phyloP scores from a whole-genome alignment of 78 protist species.

The Dictyostelium capitatum region DNA sequence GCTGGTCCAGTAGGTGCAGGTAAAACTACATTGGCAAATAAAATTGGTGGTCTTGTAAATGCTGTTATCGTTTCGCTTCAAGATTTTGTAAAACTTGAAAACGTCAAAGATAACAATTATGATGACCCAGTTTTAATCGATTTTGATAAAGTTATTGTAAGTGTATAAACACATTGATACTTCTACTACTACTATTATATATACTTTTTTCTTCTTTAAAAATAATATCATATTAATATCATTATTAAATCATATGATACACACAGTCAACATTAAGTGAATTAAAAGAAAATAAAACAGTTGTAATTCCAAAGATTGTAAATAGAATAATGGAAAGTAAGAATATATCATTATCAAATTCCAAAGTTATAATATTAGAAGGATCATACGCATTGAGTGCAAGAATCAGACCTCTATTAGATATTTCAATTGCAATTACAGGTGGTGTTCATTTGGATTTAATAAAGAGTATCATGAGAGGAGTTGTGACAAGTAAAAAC shows the following conservation, averaged over 20 bases:
- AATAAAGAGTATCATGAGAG: slow-evolving; percentile 85
- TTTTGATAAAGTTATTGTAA: slow-evolving; percentile 68
- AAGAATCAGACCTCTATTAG: slow-evolving; percentile 53
- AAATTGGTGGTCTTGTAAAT: slow-evolving; percentile 59
- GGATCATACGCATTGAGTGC: slow-evolving; percentile 81
- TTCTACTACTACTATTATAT: neutral
- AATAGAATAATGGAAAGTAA: slow-evolving; percentile 56
- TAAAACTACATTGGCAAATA: slow-evolving; percentile 65
- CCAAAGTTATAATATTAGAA: slow-evolving; percentile 78
- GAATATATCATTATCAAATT: slow-evolving; percentile 1
- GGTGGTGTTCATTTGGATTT: slow-evolving; percentile 89
- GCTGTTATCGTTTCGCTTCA: slow-evolving; percentile 72
- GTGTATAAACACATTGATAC: neutral
- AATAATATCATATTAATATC: too few species aligned
- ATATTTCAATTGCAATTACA: slow-evolving; percentile 75
- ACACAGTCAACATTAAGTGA: slow-evolving; percentile 65
- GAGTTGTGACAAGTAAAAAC: slow-evolving; percentile 48
- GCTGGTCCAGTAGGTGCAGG: slow-evolving; percentile 90
- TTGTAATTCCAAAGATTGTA: slow-evolving; percentile 57
- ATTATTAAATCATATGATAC: neutral
- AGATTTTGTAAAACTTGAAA: slow-evolving; percentile 65
- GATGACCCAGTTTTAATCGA: slow-evolving; percentile 80
- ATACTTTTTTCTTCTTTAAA: neutral
- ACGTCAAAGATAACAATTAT: slow-evolving; percentile 83
- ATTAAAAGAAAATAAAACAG: slow-evolving; percentile 52